Evolutionary conservation across 345 rosid species (phyloP).

Genomic region (Conringia planisiliqua): DNA sequence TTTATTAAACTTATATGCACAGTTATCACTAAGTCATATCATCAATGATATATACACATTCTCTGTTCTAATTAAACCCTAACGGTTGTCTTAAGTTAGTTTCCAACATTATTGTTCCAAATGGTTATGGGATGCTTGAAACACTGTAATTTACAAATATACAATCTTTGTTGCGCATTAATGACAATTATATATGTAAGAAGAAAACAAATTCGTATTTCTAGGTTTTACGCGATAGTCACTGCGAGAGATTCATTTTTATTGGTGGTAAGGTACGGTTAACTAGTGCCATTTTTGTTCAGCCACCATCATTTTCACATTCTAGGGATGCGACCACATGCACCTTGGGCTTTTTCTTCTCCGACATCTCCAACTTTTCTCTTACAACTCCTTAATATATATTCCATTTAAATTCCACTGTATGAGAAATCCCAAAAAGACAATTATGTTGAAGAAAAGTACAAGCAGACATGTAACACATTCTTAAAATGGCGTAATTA

Average conservation of each 20-base stretch:
- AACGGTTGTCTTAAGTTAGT: not conserved
- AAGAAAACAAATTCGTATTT: not conserved
- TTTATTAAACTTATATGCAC: not conserved
- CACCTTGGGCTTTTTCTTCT: not conserved
- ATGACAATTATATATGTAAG: not conserved
- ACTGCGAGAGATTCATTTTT: not conserved
- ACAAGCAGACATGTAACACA: not conserved
- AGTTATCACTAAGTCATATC: not conserved
- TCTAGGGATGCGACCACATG: conserved; percentile 1
- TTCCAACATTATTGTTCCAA: not conserved
- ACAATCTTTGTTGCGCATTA: not conserved
- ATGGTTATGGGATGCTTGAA: not conserved
- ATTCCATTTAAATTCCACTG: not conserved
- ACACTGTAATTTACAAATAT: not conserved
- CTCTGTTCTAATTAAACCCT: not conserved
- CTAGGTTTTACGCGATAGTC: not conserved
- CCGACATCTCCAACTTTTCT: not conserved
- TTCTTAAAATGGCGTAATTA: not conserved
- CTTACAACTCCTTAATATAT: not conserved
- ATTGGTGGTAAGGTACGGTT: not conserved
- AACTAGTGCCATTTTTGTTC: not conserved
- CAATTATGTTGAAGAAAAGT: not conserved
- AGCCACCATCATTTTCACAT: not conserved
- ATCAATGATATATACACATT: not conserved
- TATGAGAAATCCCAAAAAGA: not conserved